Conservation (phyloP, 768 basidiomycete genomes). For the Psilocybe subaeruginosa region DNA sequence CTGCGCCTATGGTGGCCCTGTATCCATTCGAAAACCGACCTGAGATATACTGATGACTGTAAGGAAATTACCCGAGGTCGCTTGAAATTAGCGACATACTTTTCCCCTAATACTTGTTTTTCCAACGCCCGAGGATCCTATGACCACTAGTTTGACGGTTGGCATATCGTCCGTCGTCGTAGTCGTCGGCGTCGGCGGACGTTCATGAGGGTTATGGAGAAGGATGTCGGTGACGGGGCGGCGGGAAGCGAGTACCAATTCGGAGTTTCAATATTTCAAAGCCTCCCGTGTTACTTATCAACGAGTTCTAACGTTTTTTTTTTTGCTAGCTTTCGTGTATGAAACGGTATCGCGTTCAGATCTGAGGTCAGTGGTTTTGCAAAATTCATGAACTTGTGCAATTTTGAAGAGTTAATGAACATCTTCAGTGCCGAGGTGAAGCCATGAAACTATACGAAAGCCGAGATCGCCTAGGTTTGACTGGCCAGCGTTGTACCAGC, state of each 20-base stretch:
- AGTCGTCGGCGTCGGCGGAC: slow-evolving; percentile 4
- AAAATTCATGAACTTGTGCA: too few species aligned
- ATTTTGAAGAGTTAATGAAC: too few species aligned
- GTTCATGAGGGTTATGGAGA: slow-evolving; percentile 4
- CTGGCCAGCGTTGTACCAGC: too few species aligned
- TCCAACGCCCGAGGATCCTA: slow-evolving; percentile 84
- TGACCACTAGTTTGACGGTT: slow-evolving; percentile 80
- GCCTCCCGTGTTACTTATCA: background rate
- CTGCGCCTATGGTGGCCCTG: slow-evolving; percentile 87
- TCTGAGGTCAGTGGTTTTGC: too few species aligned
- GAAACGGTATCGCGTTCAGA: too few species aligned
- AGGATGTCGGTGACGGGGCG: background rate
- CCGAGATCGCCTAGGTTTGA: too few species aligned
- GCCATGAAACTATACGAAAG: too few species aligned
- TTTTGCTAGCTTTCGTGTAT: too few species aligned
- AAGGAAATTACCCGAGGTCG: background rate
- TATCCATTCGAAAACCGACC: slow-evolving; percentile 77
- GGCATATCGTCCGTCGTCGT: slow-evolving; percentile 46
- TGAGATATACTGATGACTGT: slow-evolving; percentile 62
- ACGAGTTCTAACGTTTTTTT: too few species aligned
- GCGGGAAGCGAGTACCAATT: background rate
- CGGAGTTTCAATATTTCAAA: background rate
- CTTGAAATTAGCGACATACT: slow-evolving; percentile 40
- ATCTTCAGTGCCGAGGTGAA: too few species aligned
- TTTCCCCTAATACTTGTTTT: slow-evolving; percentile 81